phyloP scores from a whole-genome alignment of 495 filamentous ascomycete species.

The Elasticomyces elasticus region DNA sequence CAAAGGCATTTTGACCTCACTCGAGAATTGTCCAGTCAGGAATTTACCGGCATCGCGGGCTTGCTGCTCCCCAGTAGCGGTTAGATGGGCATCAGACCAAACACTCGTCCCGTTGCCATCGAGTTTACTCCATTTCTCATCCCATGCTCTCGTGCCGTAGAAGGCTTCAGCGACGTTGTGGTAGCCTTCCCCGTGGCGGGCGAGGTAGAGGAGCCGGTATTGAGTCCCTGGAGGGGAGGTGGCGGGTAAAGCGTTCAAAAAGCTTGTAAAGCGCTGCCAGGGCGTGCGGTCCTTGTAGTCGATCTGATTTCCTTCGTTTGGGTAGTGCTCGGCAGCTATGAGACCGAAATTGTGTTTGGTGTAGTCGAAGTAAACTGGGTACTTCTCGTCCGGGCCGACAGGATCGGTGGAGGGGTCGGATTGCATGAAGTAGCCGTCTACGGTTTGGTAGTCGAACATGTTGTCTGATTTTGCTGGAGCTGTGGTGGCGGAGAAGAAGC shows the following conservation, averaged over 20 bases:
- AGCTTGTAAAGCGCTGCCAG: constrained; percentile 27
- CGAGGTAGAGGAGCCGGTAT: constrained; percentile 31
- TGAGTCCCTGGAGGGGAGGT: constrained; percentile 9
- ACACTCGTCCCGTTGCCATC: constrained; percentile 26
- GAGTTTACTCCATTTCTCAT: constrained; percentile 31
- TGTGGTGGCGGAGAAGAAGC: neutral
- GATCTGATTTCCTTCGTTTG: constrained; percentile 32
- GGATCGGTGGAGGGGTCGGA: constrained; percentile 53
- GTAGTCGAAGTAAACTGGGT: constrained; percentile 46
- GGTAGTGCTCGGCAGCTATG: constrained; percentile 42
- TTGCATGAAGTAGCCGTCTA: constrained; percentile 44
- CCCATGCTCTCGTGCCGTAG: constrained; percentile 32
- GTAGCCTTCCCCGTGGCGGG: constrained; percentile 32
- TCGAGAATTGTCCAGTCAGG: constrained; percentile 18
- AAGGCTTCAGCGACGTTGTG: constrained; percentile 32
- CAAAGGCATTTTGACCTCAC: constrained; percentile 19
- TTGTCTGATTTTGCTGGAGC: neutral
- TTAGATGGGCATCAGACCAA: constrained; percentile 29
- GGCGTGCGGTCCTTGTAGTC: constrained; percentile 24
- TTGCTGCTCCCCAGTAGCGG: constrained; percentile 22
- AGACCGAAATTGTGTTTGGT: constrained; percentile 49
- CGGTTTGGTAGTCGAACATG: constrained; percentile 4
- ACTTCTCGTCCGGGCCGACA: constrained; percentile 49
- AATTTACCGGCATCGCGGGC: constrained; percentile 22
- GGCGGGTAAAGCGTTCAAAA: constrained; percentile 18